Conservation (phyloP, 2,329 filamentous ascomycete genomes). For the Fusarium euwallaceae region DNA sequence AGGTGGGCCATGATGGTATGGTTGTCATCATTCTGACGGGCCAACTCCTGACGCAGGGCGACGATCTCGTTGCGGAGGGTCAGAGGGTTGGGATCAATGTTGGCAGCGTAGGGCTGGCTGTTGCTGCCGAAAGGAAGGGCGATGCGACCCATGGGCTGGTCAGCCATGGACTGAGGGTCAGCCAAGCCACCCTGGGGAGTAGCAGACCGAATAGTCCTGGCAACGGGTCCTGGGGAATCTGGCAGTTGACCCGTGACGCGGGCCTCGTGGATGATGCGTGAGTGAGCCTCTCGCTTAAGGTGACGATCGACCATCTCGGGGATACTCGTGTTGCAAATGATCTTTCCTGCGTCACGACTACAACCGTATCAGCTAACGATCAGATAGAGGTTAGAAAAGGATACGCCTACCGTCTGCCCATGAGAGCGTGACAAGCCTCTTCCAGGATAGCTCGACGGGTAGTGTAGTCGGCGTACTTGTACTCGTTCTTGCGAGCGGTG, state of each 20-base stretch:
- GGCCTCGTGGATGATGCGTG: slow-evolving; percentile 3
- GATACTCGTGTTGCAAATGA: slow-evolving; percentile 28
- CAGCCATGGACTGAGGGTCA: neutral
- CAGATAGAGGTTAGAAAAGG: neutral
- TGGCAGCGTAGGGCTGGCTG: neutral
- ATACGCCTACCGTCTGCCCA: slow-evolving; percentile 30
- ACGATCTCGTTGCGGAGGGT: neutral
- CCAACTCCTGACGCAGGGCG: neutral
- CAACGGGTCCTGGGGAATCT: neutral
- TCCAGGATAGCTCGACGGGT: slow-evolving; percentile 25
- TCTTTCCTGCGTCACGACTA: slow-evolving; percentile 19
- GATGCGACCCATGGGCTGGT: neutral
- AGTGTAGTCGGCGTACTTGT: slow-evolving; percentile 4
- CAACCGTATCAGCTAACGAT: neutral
- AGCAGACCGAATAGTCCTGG: neutral
- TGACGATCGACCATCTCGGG: slow-evolving; percentile 37
- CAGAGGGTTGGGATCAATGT: neutral
- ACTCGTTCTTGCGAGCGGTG: slow-evolving; percentile 22
- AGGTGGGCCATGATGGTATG: neutral
- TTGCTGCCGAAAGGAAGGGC: neutral
- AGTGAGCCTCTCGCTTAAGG: slow-evolving; percentile 27
- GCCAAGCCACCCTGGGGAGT: neutral
- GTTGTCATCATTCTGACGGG: neutral
- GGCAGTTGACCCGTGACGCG: neutral
- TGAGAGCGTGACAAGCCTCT: slow-evolving; percentile 4